Percentiles rank a stretch among this genome's conserved stretches.
phyloP scores from a whole-genome alignment of 2,329 filamentous ascomycete species.

The Fusarium armeniacum region DNA sequence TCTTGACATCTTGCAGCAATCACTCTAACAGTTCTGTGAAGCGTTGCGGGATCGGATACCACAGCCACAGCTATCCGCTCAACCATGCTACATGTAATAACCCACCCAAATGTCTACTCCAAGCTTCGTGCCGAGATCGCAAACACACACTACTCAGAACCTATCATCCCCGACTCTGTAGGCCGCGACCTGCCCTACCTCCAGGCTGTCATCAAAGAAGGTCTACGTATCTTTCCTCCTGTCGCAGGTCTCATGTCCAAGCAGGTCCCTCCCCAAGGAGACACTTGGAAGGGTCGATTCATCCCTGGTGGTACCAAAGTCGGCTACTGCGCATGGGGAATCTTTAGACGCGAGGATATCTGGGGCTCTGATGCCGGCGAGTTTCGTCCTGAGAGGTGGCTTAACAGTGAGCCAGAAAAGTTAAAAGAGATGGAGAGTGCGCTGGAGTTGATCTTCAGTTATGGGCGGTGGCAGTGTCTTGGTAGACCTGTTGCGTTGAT shows the following conservation, averaged over 20 bases:
- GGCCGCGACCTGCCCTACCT: slow-evolving; percentile 59
- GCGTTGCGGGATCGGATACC: slow-evolving; percentile 70
- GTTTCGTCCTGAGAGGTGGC: slow-evolving; percentile 56
- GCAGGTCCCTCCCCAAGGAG: slow-evolving; percentile 51
- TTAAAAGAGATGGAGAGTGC: slow-evolving; percentile 54
- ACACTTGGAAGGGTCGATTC: slow-evolving; percentile 52
- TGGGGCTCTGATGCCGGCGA: slow-evolving; percentile 55
- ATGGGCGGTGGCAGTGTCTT: slow-evolving; percentile 57
- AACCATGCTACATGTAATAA: slow-evolving; percentile 66
- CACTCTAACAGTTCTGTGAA: slow-evolving; percentile 14
- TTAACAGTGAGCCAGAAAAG: slow-evolving; percentile 54
- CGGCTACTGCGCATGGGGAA: slow-evolving; percentile 54
- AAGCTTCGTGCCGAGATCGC: slow-evolving; percentile 58
- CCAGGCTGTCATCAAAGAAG: slow-evolving; percentile 66
- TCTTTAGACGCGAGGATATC: slow-evolving; percentile 53
- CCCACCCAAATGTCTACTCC: slow-evolving; percentile 61
- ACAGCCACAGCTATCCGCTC: slow-evolving; percentile 68
- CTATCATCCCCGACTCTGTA: slow-evolving; percentile 53
- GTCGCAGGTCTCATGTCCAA: slow-evolving; percentile 57
- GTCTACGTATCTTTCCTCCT: slow-evolving; percentile 57
- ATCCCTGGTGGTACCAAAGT: slow-evolving; percentile 54
- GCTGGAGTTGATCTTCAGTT: slow-evolving; percentile 58
- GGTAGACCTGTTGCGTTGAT: slow-evolving; percentile 57
- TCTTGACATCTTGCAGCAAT: fast-evolving
- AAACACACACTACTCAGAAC: slow-evolving; percentile 28